These are phyloP conservation scores for Cordyceps pruinosa DNA, from an alignment of 2,329 filamentous ascomycete species.

Conservation along the genomic window DNA sequence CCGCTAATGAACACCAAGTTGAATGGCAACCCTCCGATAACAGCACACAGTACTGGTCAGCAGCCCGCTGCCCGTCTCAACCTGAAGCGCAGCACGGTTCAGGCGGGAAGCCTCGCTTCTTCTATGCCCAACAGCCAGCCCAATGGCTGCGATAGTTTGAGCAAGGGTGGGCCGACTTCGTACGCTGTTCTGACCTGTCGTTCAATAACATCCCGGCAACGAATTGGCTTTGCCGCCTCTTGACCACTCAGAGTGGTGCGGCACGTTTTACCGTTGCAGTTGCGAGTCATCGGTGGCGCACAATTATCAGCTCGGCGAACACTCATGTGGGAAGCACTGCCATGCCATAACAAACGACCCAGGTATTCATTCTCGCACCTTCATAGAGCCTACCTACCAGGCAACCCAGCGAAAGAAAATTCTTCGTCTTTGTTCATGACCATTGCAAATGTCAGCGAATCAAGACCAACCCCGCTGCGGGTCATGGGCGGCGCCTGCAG, in stretches of 20 bases:
- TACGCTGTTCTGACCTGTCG: not conserved
- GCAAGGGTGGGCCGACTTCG: not conserved
- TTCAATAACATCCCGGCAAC: not conserved
- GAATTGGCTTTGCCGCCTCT: not conserved
- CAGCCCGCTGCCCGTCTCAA: not conserved
- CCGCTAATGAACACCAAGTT: not conserved
- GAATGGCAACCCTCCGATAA: not conserved
- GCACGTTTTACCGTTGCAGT: not conserved
- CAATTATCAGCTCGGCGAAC: not conserved
- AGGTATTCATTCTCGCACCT: too few species aligned
- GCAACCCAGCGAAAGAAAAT: too few species aligned
- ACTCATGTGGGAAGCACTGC: not conserved
- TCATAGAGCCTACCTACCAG: too few species aligned
- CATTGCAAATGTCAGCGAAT: not conserved
- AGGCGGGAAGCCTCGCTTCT: not conserved
- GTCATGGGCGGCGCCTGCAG: not conserved
- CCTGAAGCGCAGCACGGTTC: not conserved
- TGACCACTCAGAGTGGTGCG: too few species aligned
- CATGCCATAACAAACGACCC: not conserved
- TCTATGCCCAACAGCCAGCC: too few species aligned
- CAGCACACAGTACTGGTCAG: not conserved
- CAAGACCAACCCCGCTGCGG: slow-evolving; percentile 1
- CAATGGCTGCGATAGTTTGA: not conserved
- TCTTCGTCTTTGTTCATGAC: not conserved
- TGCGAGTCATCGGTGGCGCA: not conserved